Conservation (phyloP, 73 alveolate genomes). For the Paraurostyla sp. region DNA sequence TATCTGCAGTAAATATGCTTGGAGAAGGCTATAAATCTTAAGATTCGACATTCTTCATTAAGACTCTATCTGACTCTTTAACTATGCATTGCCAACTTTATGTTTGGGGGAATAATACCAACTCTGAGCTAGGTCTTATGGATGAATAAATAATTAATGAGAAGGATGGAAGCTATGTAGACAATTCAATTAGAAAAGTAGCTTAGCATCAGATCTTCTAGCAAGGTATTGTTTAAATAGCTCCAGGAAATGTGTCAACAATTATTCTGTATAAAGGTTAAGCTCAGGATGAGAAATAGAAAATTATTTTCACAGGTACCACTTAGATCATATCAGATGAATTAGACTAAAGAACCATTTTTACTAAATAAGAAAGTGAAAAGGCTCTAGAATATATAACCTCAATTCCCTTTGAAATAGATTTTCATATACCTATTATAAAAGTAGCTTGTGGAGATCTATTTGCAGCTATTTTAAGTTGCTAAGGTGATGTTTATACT, state of each 20-base stretch:
- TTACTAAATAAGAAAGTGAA: conserved; percentile 10
- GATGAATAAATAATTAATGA: neutral
- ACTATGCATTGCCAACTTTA: neutral
- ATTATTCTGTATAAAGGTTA: neutral
- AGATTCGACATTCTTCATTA: neutral
- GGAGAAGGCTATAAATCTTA: conserved; percentile 41
- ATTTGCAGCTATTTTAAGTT: neutral
- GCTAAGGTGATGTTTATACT: conserved; percentile 33
- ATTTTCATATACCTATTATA: conserved; percentile 1
- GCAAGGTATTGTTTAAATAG: neutral
- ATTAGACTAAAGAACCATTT: too few relatives aligned
- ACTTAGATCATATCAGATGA: too few relatives aligned
- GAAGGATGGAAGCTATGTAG: neutral
- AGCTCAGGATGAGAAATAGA: neutral
- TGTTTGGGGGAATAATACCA: conserved; percentile 38
- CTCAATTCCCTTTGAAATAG: conserved; percentile 31
- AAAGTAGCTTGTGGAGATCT: conserved; percentile 28
- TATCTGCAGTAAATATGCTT: conserved; percentile 25
- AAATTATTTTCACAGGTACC: neutral
- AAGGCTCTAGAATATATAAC: neutral
- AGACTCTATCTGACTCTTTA: neutral
- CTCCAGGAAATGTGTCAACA: neutral
- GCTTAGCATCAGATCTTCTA: neutral
- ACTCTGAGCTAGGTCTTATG: conserved; percentile 28
- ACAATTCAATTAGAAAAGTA: neutral